These are phyloP conservation scores for Puya raimondii DNA, from an alignment of 176 grass and related monocot genomes.

Conservation along the genomic window DNA sequence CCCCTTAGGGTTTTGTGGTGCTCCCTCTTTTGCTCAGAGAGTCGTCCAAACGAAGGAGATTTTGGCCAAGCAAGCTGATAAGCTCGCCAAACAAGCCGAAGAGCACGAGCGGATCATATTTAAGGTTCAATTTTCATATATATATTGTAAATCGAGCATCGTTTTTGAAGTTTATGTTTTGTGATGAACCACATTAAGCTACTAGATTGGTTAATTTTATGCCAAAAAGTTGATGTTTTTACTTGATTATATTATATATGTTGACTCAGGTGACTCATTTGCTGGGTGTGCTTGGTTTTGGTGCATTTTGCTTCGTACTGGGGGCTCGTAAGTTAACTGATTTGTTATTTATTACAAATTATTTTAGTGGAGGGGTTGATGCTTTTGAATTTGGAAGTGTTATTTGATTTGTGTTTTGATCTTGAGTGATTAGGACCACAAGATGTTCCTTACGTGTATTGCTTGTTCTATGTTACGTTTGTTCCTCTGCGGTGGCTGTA, in stretches of 20 bases:
- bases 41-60: slow-evolving; percentile 30
- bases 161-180: background rate
- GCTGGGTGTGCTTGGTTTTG: slow-evolving; percentile 91
- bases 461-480: slow-evolving; percentile 86
- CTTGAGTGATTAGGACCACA: slow-evolving; percentile 56
- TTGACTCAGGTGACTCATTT: slow-evolving; percentile 73
- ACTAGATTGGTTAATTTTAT: slow-evolving; percentile 3
- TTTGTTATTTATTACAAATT: too few species aligned
- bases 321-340: slow-evolving; percentile 72
- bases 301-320: slow-evolving; percentile 92
- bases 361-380: background rate
- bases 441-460: slow-evolving; percentile 86
- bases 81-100: slow-evolving; percentile 82
- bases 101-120: slow-evolving; percentile 82
- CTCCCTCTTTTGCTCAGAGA: too few species aligned
- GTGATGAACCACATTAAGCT: background rate
- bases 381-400: slow-evolving; percentile 11
- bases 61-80: slow-evolving; percentile 68
- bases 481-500: slow-evolving; percentile 96
- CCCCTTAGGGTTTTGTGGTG: too few species aligned
- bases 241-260: slow-evolving; percentile 8
- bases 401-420: slow-evolving; percentile 6
- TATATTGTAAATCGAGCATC: background rate
- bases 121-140: slow-evolving; percentile 41
- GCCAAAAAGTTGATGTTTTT: background rate